A percentile compares a stretch with the other conserved stretches of the same genome.
Conservation (phyloP, 441 rosid species). For the Melianthus villosus region DNA sequence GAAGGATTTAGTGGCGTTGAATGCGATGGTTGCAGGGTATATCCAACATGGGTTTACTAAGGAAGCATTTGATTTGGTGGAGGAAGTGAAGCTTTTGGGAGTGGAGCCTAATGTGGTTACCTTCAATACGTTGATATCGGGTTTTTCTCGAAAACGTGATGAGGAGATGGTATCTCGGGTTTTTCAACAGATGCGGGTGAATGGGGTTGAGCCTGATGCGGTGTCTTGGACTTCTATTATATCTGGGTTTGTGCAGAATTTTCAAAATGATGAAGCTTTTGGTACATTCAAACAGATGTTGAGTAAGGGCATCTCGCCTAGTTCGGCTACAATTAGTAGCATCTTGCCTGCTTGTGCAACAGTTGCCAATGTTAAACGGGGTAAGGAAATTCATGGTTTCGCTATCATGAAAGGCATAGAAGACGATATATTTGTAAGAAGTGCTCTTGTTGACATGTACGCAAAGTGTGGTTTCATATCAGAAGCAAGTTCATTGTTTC, state of each 20-base stretch:
- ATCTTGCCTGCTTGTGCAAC: slow-evolving; percentile 36
- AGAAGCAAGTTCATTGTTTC: slow-evolving; percentile 34
- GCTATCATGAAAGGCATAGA: slow-evolving; percentile 21
- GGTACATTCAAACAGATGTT: no score
- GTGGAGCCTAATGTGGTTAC: no score
- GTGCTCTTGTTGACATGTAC: slow-evolving; percentile 42
- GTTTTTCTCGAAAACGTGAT: slow-evolving; percentile 25
- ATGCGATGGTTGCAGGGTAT: slow-evolving; percentile 40
- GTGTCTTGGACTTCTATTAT: no score
- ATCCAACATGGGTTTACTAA: slow-evolving; percentile 30
- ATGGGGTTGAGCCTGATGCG: slow-evolving; percentile 30
- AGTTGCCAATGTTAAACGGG: slow-evolving; percentile 38
- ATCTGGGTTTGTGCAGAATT: no score
- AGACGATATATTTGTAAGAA: slow-evolving; percentile 31
- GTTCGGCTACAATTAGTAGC: slow-evolving; percentile 39
- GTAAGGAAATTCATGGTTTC: slow-evolving; percentile 36
- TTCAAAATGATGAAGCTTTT: no score
- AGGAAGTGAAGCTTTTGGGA: no score
- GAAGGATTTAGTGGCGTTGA: slow-evolving; percentile 40
- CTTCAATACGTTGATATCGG: slow-evolving; percentile 21
- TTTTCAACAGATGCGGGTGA: slow-evolving; percentile 36
- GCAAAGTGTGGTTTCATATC: slow-evolving; percentile 50
- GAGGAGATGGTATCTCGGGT: no score
- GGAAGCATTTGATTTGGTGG: no score
- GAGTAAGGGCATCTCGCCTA: slow-evolving; percentile 28